phyloP scores from a whole-genome alignment of 2,329 filamentous ascomycete genomes.

The Xenoacremonium recifei region DNA sequence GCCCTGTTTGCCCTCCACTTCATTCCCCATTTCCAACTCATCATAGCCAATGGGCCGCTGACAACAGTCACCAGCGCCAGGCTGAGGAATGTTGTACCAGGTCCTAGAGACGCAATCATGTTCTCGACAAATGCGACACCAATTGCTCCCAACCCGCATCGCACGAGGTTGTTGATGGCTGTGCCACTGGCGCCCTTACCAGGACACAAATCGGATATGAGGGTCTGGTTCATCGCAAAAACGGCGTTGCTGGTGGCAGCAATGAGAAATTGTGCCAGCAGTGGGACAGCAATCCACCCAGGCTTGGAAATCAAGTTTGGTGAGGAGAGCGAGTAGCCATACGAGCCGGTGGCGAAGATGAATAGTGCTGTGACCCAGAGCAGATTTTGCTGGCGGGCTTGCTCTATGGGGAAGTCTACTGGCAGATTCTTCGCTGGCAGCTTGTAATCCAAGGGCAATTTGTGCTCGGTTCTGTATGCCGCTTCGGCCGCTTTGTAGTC shows the following conservation, averaged over 20 bases:
- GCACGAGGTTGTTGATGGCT: conserved; percentile 5
- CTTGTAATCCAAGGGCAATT: background rate
- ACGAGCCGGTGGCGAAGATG: conserved; percentile 1
- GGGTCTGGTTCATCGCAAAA: conserved; percentile 6
- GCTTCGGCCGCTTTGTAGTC: conserved; percentile 4
- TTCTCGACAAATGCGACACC: conserved; percentile 4
- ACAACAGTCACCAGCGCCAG: background rate
- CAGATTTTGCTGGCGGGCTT: conserved; percentile 3
- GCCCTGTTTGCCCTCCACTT: too few species aligned
- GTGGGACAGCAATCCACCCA: conserved; percentile 2
- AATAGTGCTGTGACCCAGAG: conserved; percentile 1
- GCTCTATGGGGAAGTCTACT: conserved; percentile 6
- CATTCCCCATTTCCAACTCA: conserved; percentile 4
- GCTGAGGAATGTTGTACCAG: conserved; percentile 1
- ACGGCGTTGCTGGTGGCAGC: conserved; percentile 5
- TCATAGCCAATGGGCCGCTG: conserved; percentile 1
- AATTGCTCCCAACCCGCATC: conserved; percentile 3
- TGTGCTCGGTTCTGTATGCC: background rate
- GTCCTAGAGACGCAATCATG: conserved; percentile 1
- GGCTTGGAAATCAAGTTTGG: background rate
- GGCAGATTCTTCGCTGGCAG: conserved; percentile 2
- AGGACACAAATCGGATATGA: conserved; percentile 4
- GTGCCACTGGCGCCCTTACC: conserved; percentile 3
- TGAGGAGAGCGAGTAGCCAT: conserved; percentile 1
- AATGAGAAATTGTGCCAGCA: conserved; percentile 4